Percentiles rank a stretch among this genome's conserved stretches.
phyloP scores from a whole-genome alignment of 139 green algal species.

The Mesotaenium endlicherianum region DNA sequence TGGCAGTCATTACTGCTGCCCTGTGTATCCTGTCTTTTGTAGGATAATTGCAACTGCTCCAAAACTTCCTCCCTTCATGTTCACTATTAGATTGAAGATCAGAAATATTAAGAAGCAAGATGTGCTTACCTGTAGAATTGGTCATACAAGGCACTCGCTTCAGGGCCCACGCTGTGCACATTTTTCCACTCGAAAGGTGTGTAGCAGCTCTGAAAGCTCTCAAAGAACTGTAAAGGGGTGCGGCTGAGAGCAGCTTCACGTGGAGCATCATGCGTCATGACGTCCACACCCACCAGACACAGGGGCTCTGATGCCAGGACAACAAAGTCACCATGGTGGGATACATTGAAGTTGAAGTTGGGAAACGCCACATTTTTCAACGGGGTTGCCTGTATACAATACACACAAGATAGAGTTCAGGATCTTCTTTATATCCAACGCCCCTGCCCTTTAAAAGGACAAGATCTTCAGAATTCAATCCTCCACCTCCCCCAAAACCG shows the following conservation, averaged over 20 bases:
- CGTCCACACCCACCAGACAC: constrained; percentile 74
- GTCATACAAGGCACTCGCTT: constrained; percentile 52
- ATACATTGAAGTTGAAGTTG: constrained; percentile 89
- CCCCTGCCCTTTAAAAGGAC: background rate
- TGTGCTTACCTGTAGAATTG: constrained; percentile 59
- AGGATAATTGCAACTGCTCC: too few species aligned
- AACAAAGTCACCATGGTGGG: constrained; percentile 80
- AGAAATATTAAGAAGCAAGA: too few species aligned
- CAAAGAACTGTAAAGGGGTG: constrained; percentile 27
- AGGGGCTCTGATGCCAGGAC: constrained; percentile 69
- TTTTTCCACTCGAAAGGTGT: constrained; percentile 52
- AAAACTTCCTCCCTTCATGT: too few species aligned
- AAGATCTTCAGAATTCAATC: constrained; percentile 3
- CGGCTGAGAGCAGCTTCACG: constrained; percentile 48
- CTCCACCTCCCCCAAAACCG: too few species aligned
- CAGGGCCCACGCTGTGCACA: constrained; percentile 34
- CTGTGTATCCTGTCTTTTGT: too few species aligned
- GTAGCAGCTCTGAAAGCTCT: constrained; percentile 28
- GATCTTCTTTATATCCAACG: background rate
- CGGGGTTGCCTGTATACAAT: background rate
- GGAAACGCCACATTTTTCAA: constrained; percentile 19
- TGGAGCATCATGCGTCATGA: constrained; percentile 67
- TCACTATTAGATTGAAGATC: too few species aligned
- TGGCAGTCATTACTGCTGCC: too few species aligned
- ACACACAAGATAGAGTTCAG: background rate